phyloP scores from a whole-genome alignment of 2,329 filamentous ascomycete species.

The Penicillium sp. region DNA sequence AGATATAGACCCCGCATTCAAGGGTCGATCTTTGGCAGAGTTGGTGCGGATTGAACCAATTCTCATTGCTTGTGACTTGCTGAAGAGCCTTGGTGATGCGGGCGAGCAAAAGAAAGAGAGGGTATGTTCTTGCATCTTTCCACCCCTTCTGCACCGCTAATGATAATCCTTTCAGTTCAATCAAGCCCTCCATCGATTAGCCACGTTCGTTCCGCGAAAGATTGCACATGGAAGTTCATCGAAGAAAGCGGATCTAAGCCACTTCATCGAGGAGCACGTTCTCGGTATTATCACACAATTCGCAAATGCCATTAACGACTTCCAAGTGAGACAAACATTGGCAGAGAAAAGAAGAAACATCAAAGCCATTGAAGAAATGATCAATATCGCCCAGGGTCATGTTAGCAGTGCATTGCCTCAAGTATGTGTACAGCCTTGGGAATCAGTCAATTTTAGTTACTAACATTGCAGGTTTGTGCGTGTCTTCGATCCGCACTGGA shows the following conservation, averaged over 20 bases:
- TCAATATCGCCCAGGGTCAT: conserved; percentile 70
- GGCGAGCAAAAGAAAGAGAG: conserved; percentile 51
- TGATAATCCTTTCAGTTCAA: conserved; percentile 38
- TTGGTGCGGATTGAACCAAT: conserved; percentile 75
- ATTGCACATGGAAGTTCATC: conserved; percentile 46
- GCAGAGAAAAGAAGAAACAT: conserved; percentile 76
- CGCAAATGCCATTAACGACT: conserved; percentile 74
- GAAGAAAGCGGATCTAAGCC: conserved; percentile 58
- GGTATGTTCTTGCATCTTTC: conserved; percentile 48
- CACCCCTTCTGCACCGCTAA: conserved; percentile 2
- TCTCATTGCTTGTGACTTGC: conserved; percentile 72
- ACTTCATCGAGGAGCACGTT: conserved; percentile 79
- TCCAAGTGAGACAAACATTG: conserved; percentile 55
- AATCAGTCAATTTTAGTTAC: not conserved
- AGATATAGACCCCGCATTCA: conserved; percentile 69
- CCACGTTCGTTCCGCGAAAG: conserved; percentile 53
- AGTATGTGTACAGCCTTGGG: conserved; percentile 17
- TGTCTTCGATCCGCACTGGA: conserved; percentile 82
- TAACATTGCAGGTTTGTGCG: conserved; percentile 57
- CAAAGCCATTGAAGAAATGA: conserved; percentile 82
- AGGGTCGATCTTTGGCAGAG: conserved; percentile 63
- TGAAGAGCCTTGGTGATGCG: conserved; percentile 76
- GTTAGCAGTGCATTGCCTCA: conserved; percentile 81
- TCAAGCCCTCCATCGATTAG: conserved; percentile 53
- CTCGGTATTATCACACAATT: conserved; percentile 84